Percentiles rank a stretch among this genome's conserved stretches.
phyloP scores from a whole-genome alignment of 2,329 filamentous ascomycete species.

The Penicillium sp. region DNA sequence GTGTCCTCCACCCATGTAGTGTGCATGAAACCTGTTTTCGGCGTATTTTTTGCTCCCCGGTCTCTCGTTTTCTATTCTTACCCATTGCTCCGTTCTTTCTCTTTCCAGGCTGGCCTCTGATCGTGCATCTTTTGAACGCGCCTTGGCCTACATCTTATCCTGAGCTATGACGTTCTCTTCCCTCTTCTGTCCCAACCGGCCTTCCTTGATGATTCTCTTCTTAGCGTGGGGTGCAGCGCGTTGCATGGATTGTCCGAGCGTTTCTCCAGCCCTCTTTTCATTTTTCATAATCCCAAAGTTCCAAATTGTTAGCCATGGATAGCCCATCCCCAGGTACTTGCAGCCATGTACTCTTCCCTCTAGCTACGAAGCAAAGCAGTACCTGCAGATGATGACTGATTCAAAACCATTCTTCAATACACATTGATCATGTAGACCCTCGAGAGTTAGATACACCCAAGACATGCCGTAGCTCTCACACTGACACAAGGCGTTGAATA shows the following conservation, averaged over 20 bases:
- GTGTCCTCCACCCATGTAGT: not conserved
- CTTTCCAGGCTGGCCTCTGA: not conserved
- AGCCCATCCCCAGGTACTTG: not conserved
- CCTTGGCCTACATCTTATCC: not conserved
- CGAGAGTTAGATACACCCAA: not conserved
- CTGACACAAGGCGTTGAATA: too few species aligned
- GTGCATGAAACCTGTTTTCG: constrained; percentile 8
- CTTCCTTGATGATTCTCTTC: constrained; percentile 16
- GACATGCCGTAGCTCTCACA: too few species aligned
- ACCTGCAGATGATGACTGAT: not conserved
- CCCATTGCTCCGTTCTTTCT: not conserved
- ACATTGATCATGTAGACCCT: too few species aligned
- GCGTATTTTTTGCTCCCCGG: constrained; percentile 1
- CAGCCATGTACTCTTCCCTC: not conserved
- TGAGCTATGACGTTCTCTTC: not conserved
- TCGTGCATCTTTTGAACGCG: not conserved
- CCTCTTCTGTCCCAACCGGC: not conserved
- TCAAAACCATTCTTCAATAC: not conserved
- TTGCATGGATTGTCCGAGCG: constrained; percentile 23
- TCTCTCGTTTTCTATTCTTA: not conserved
- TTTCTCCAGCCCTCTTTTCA: constrained; percentile 12
- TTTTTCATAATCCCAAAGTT: not conserved
- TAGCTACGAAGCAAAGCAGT: not conserved
- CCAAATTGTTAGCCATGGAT: constrained; percentile 19
- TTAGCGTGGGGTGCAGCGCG: constrained; percentile 25